phyloP scores from a whole-genome alignment of 306 rosid genomes.

The Astragalus membranaceus region DNA sequence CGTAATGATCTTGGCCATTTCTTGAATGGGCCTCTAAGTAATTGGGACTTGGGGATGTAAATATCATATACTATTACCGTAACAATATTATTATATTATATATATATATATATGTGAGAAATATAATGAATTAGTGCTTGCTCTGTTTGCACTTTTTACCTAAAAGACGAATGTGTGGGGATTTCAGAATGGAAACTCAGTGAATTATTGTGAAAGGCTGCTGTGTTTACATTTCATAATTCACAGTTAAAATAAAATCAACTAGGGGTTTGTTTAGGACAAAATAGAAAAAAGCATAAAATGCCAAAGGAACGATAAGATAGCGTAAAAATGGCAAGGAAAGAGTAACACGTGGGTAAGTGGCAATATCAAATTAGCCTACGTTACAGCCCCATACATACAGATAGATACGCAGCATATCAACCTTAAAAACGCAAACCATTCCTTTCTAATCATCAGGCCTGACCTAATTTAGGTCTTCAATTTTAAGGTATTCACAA shows the following conservation, averaged over 20 bases:
- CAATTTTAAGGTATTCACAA: too few relatives aligned
- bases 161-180: background rate
- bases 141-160: background rate
- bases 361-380: background rate
- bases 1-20: too few relatives aligned
- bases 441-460: background rate
- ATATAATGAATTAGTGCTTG: background rate
- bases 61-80: too few relatives aligned
- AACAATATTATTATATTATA: background rate
- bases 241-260: background rate
- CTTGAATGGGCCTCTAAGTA: too few relatives aligned
- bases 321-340: background rate
- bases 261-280: background rate
- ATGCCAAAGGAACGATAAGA: background rate
- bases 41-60: too few relatives aligned
- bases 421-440: background rate
- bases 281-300: background rate
- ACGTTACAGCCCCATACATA: background rate
- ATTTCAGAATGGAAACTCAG: background rate
- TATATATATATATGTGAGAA: background rate
- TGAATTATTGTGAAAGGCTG: background rate
- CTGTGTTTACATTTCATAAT: background rate
- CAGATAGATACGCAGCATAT: background rate
- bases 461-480: too few relatives aligned
- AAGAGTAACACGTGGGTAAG: slow-evolving; percentile 15